phyloP scores from a whole-genome alignment of 176 grass and related monocot genomes.

The Poa pratensis region DNA sequence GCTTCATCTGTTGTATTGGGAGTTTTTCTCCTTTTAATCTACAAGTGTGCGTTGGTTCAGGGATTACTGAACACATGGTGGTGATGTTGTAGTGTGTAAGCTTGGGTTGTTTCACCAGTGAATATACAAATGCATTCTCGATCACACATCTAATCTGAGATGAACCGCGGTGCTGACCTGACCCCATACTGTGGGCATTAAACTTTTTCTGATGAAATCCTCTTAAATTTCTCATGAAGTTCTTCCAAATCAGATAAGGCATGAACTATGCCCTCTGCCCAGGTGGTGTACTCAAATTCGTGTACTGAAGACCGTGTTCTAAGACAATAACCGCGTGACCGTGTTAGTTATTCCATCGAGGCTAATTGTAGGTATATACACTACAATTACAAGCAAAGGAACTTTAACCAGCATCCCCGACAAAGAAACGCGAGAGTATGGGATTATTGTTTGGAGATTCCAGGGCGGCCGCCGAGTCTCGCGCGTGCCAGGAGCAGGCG shows the following conservation, averaged over 20 bases:
- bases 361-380: not conserved
- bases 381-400: not conserved
- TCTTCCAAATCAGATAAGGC: not conserved
- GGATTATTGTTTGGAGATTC: not conserved
- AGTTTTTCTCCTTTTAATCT: not conserved
- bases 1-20: slow-evolving; percentile 19
- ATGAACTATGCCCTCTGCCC: not conserved
- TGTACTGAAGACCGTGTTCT: not conserved
- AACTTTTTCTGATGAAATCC: not conserved
- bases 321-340: not conserved
- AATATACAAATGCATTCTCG: slow-evolving; percentile 19
- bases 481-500: too few species aligned
- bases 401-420: not conserved
- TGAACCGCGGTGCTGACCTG: not conserved
- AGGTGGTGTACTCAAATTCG: not conserved
- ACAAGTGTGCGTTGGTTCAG: not conserved
- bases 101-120: not conserved
- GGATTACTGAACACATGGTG: not conserved
- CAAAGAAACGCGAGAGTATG: not conserved
- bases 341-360: not conserved
- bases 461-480: too few species aligned
- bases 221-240: not conserved
- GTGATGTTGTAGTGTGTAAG: slow-evolving; percentile 14
- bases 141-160: not conserved
- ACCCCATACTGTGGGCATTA: not conserved